phyloP scores from a whole-genome alignment of 2,329 filamentous ascomycete species.

The Pseudogymnoascus sp. region DNA sequence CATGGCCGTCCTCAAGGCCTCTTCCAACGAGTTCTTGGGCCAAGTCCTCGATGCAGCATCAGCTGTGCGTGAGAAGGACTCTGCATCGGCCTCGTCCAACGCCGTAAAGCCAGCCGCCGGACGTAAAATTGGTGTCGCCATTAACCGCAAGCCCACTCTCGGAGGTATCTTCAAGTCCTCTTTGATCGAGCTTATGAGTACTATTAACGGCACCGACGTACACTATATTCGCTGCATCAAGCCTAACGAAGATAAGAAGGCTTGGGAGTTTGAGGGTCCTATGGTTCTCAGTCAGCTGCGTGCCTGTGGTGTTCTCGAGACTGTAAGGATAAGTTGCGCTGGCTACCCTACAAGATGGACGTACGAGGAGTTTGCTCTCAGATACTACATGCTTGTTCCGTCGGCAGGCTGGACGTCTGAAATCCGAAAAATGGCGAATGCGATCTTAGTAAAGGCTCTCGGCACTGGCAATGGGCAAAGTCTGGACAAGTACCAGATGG shows the following conservation, averaged over 20 bases:
- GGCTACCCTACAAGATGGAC: constrained; percentile 98
- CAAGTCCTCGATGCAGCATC: constrained; percentile 80
- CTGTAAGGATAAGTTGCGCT: constrained; percentile 92
- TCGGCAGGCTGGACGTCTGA: constrained; percentile 88
- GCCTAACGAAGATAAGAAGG: constrained; percentile 91
- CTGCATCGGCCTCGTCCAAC: constrained; percentile 52
- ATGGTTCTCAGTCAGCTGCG: constrained; percentile 97
- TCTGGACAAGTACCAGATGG: constrained; percentile 91
- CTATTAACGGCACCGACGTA: constrained; percentile 95
- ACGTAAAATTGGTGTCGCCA: constrained; percentile 81
- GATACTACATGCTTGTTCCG: constrained; percentile 96
- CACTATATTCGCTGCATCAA: constrained; percentile 99
- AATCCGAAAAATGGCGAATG: constrained; percentile 88
- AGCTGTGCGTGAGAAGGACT: constrained; percentile 82
- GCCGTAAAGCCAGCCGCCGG: constrained; percentile 75
- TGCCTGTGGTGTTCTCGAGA: constrained; percentile 97
- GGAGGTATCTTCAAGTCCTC: constrained; percentile 99
- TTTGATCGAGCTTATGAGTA: constrained; percentile 94
- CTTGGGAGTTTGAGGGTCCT: constrained; percentile 97
- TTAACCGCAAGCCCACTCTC: constrained; percentile 92
- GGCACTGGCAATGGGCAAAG: constrained; percentile 67
- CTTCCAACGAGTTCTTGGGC: constrained; percentile 75
- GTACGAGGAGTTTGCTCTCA: constrained; percentile 93
- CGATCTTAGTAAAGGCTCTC: constrained; percentile 80
- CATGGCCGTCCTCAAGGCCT: constrained; percentile 81